These are phyloP conservation scores for Pseudogymnoascus sp. DNA, from an alignment of 2,329 filamentous ascomycete species.

Conservation along the genomic window DNA sequence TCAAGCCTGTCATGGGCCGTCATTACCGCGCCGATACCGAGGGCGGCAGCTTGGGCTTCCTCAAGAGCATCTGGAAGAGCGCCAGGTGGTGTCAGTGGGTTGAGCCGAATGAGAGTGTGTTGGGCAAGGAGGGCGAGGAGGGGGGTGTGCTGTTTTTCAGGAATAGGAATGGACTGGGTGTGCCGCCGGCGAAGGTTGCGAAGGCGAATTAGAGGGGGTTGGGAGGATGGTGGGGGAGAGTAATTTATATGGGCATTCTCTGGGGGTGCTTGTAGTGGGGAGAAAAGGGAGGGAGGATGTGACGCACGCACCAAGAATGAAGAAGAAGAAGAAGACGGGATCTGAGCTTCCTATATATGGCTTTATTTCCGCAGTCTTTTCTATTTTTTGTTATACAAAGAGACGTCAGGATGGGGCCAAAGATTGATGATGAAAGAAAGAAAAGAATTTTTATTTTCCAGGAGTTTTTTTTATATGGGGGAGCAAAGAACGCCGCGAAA, in stretches of 20 bases:
- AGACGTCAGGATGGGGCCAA: neutral
- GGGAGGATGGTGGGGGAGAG: neutral
- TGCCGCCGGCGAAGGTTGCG: conserved; percentile 19
- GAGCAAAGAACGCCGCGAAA: too few relatives aligned
- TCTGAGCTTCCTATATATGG: neutral
- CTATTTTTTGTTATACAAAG: neutral
- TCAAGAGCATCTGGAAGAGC: conserved; percentile 71
- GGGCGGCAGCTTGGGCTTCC: conserved; percentile 73
- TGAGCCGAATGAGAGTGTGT: conserved; percentile 61
- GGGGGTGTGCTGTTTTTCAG: conserved; percentile 89
- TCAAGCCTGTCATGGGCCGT: conserved; percentile 87
- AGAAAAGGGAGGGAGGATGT: too few relatives aligned
- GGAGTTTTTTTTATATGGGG: too few relatives aligned
- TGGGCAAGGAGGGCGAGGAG: conserved; percentile 65
- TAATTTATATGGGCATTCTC: neutral
- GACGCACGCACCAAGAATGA: too few relatives aligned
- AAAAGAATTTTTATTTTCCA: too few relatives aligned
- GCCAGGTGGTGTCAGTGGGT: conserved; percentile 94
- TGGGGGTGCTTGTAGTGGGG: too few relatives aligned
- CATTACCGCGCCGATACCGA: conserved; percentile 83
- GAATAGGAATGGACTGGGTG: conserved; percentile 81
- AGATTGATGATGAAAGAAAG: neutral
- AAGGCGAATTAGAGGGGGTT: neutral
- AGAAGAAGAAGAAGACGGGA: neutral
- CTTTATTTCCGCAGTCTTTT: neutral